Conservation (phyloP, 2,329 filamentous ascomycete species). For the Penicillium sp. region DNA sequence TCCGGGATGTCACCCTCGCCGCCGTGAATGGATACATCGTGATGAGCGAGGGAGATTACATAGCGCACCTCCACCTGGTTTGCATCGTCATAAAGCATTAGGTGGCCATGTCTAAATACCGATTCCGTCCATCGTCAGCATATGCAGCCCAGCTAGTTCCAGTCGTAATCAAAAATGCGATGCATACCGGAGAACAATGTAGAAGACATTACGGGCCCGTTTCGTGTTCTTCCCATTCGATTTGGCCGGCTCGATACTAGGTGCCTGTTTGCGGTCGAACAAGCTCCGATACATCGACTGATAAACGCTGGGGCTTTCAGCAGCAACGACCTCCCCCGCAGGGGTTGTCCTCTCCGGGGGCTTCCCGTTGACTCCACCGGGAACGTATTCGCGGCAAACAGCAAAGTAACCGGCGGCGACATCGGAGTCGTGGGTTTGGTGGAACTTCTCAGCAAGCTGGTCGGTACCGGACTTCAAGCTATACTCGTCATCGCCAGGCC, state of each 20-base stretch:
- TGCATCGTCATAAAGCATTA: constrained; percentile 96
- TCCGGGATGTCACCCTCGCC: constrained; percentile 75
- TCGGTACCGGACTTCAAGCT: constrained; percentile 59
- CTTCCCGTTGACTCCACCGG: constrained; percentile 86
- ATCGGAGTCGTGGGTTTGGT: constrained; percentile 61
- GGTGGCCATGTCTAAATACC: constrained; percentile 68
- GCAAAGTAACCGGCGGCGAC: constrained; percentile 89
- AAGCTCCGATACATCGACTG: constrained; percentile 97
- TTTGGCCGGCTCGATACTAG: constrained; percentile 51
- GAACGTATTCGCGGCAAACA: constrained; percentile 88
- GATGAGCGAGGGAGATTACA: constrained; percentile 86
- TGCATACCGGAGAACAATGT: constrained; percentile 74
- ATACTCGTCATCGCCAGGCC: constrained; percentile 60
- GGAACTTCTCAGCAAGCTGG: constrained; percentile 56
- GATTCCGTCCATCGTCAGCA: constrained; percentile 14
- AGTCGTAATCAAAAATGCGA: neutral
- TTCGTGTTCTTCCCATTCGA: constrained; percentile 47
- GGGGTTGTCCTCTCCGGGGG: constrained; percentile 82
- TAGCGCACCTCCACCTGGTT: constrained; percentile 94
- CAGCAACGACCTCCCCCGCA: constrained; percentile 68
- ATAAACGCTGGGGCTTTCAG: constrained; percentile 88
- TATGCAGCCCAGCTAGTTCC: neutral
- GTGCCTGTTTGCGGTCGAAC: constrained; percentile 70
- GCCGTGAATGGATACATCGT: constrained; percentile 74
- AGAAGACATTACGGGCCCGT: constrained; percentile 81